A percentile compares a stretch with the other conserved stretches of the same genome.
Conservation (phyloP, 768 basidiomycete genomes). For the Kwoniella botswanensis region DNA sequence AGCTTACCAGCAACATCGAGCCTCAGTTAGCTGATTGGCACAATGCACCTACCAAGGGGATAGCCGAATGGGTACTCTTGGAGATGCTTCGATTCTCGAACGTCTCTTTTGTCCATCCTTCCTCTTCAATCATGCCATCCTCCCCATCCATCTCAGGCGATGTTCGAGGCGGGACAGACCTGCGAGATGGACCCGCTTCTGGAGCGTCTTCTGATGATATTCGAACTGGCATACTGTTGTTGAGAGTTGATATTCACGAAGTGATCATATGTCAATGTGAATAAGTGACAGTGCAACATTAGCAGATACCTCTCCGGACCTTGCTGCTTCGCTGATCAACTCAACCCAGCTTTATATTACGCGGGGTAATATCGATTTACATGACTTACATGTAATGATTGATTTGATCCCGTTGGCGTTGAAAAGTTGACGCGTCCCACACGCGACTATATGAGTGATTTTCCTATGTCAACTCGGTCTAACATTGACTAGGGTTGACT, state of each 20-base stretch:
- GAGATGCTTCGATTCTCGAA: constrained; percentile 28
- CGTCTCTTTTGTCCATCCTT: constrained; percentile 43
- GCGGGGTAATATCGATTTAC: constrained; percentile 8
- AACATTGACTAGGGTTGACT: constrained; percentile 9
- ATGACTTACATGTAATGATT: neutral
- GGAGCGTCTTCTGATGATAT: neutral
- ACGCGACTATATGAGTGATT: constrained; percentile 1
- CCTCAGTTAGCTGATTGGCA: neutral
- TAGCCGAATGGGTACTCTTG: constrained; percentile 1
- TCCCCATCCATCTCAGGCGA: neutral
- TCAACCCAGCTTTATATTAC: neutral
- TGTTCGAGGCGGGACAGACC: neutral
- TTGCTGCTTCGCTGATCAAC: too few species aligned
- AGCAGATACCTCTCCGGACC: too few species aligned
- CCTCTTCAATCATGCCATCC: constrained; percentile 28
- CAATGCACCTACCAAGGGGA: constrained; percentile 17
- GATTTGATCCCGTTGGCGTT: constrained; percentile 14
- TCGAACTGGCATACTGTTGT: constrained; percentile 12
- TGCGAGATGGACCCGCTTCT: constrained; percentile 24
- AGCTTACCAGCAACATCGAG: neutral
- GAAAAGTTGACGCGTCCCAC: constrained; percentile 27
- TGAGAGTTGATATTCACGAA: too few species aligned
- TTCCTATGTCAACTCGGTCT: too few species aligned
- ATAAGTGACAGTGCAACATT: too few species aligned
- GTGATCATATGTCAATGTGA: too few species aligned